These are phyloP conservation scores for Aspergillus incahuasiensis DNA, from an alignment of 495 filamentous ascomycete species.

Conservation along the genomic window DNA sequence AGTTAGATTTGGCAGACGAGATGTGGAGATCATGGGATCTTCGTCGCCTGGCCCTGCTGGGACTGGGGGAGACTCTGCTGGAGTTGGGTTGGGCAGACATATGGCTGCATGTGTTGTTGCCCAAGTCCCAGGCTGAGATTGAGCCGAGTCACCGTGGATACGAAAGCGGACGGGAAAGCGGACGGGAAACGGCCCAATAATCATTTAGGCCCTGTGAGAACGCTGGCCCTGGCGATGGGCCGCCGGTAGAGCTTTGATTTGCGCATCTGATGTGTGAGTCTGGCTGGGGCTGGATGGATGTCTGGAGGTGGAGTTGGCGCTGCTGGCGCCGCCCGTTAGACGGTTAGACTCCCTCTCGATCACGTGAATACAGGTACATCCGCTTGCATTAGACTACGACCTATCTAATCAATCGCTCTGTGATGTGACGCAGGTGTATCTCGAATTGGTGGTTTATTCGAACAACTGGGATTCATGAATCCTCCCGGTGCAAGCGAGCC, in stretches of 20 bases:
- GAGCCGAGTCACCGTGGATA: constrained; percentile 7
- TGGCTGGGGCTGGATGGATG: too few relatives aligned
- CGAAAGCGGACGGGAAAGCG: background rate
- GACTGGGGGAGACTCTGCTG: background rate
- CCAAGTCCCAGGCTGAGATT: constrained; percentile 13
- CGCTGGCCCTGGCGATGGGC: background rate
- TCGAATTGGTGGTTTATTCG: too few relatives aligned
- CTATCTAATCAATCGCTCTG: too few relatives aligned
- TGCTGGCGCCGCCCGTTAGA: too few relatives aligned
- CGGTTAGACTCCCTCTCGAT: background rate
- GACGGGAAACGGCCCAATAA: constrained; percentile 5
- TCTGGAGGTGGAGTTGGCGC: background rate
- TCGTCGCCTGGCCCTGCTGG: background rate
- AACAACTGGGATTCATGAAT: too few relatives aligned
- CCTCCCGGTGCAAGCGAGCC: too few relatives aligned
- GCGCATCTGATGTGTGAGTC: background rate
- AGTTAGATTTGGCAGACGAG: background rate
- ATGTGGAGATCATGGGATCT: constrained; percentile 20
- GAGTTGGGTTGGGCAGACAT: constrained; percentile 26
- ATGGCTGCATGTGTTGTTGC: constrained; percentile 28
- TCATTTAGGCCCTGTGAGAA: background rate
- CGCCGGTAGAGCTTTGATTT: background rate
- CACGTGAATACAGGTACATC: too few relatives aligned
- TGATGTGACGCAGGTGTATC: too few relatives aligned
- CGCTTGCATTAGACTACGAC: too few relatives aligned